These are phyloP conservation scores for Penicillium sp. DNA, from an alignment of 2,329 filamentous ascomycete genomes.

Conservation along the genomic window DNA sequence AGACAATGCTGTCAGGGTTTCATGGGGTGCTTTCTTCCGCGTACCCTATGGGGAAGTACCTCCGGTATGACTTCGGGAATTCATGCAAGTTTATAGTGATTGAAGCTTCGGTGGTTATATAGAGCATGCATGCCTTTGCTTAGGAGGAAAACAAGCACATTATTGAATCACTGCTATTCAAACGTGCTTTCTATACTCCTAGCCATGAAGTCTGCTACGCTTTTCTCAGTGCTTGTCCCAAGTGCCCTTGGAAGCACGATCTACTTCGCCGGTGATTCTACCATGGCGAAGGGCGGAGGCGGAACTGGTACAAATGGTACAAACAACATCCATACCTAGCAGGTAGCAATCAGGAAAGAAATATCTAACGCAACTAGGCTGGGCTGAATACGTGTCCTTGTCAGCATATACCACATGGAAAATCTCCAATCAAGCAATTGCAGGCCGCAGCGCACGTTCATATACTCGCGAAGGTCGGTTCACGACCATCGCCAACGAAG, in stretches of 20 bases:
- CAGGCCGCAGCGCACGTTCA: constrained; percentile 65
- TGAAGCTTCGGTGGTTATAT: not conserved
- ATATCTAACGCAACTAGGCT: constrained; percentile 47
- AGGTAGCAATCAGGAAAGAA: not conserved
- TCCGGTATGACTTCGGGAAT: not conserved
- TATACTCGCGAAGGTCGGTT: constrained; percentile 68
- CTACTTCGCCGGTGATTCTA: constrained; percentile 38
- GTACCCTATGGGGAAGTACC: not conserved
- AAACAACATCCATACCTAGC: not conserved
- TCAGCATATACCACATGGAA: constrained; percentile 50
- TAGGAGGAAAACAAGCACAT: not conserved
- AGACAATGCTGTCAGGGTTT: not conserved
- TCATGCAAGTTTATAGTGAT: not conserved
- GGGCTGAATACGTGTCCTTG: constrained; percentile 63
- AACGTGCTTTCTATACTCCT: not conserved
- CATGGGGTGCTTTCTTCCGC: not conserved
- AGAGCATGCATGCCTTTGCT: not conserved
- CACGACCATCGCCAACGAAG: constrained; percentile 53
- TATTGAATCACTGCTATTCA: not conserved
- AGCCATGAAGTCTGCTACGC: constrained; percentile 24
- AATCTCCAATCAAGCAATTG: constrained; percentile 65
- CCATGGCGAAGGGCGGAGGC: constrained; percentile 30
- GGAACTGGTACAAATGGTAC: constrained; percentile 28
- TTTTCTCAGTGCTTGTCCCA: constrained; percentile 23
- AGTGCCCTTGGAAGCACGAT: constrained; percentile 26